Evolutionary conservation across 2,329 filamentous ascomycete species (phyloP).

Genomic region (Cladosporium cucumerinum): DNA sequence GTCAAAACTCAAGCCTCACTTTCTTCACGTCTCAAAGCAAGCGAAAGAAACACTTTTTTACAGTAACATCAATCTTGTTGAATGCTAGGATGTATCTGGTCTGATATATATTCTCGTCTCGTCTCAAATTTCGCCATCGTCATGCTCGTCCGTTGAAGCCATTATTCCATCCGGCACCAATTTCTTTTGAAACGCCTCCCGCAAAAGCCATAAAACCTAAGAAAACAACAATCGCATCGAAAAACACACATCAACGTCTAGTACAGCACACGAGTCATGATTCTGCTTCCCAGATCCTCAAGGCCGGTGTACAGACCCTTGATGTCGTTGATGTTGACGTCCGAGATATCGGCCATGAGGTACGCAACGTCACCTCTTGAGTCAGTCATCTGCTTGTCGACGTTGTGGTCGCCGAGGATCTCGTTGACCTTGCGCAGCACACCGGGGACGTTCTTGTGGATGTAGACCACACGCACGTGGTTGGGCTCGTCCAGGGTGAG

Average conservation of each 20-base stretch:
- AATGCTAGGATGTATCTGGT: constrained; percentile 17
- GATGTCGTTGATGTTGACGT: constrained; percentile 75
- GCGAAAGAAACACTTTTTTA: background rate
- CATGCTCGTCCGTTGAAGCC: constrained; percentile 16
- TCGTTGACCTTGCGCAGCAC: constrained; percentile 94
- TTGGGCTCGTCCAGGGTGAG: constrained; percentile 85
- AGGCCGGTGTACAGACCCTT: constrained; percentile 80
- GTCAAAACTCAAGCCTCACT: background rate
- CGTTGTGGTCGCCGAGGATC: constrained; percentile 90
- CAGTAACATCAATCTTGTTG: constrained; percentile 11
- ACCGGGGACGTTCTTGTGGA: constrained; percentile 94
- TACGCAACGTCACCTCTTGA: constrained; percentile 92
- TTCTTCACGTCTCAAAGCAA: background rate
- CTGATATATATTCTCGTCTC: constrained; percentile 2
- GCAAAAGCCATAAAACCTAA: background rate
- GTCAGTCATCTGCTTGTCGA: constrained; percentile 98
- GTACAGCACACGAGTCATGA: constrained; percentile 49
- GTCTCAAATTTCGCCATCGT: background rate
- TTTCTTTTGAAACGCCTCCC: constrained; percentile 3
- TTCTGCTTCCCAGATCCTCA: constrained; percentile 60
- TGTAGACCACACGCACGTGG: constrained; percentile 90
- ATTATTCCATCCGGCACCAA: constrained; percentile 1
- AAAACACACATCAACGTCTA: constrained; percentile 21
- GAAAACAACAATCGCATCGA: background rate
- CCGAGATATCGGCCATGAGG: constrained; percentile 95